These are phyloP conservation scores for Alternaria brassicae DNA, from an alignment of 2,329 filamentous ascomycete genomes.

Conservation along the genomic window DNA sequence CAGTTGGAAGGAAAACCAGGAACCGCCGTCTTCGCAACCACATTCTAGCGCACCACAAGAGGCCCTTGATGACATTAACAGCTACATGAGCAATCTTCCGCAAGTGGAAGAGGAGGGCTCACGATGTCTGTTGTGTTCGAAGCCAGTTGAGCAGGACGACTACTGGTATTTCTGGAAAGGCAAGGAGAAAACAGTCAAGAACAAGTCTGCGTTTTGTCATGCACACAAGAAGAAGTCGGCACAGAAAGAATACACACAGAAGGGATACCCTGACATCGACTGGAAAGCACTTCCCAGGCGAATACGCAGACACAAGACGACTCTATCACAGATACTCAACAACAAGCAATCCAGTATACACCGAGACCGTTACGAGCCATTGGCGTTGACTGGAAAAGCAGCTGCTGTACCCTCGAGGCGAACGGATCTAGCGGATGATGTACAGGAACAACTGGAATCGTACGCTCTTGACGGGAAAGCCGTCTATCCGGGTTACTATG, in stretches of 20 bases:
- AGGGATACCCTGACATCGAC: constrained; percentile 73
- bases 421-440: constrained; percentile 56
- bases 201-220: constrained; percentile 57
- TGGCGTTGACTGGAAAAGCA: constrained; percentile 37
- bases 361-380: constrained; percentile 28
- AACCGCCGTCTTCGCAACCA: constrained; percentile 23
- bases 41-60: constrained; percentile 26
- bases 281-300: constrained; percentile 70
- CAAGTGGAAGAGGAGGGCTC: constrained; percentile 27
- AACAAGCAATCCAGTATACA: constrained; percentile 43
- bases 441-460: constrained; percentile 41
- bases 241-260: constrained; percentile 55
- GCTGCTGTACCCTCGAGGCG: constrained; percentile 28
- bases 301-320: constrained; percentile 62
- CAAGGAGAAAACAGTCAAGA: constrained; percentile 52
- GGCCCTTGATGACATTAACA: constrained; percentile 23
- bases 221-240: constrained; percentile 44
- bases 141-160: constrained; percentile 62
- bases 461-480: constrained; percentile 28
- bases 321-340: constrained; percentile 67
- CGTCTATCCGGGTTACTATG: constrained; percentile 74
- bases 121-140: constrained; percentile 71
- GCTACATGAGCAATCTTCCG: constrained; percentile 27
- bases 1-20: constrained; percentile 22
- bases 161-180: constrained; percentile 56